Base-by-base conservation (phyloP, 2,329 filamentous ascomycete species). In the Sordariomycetes sp. region DNA sequence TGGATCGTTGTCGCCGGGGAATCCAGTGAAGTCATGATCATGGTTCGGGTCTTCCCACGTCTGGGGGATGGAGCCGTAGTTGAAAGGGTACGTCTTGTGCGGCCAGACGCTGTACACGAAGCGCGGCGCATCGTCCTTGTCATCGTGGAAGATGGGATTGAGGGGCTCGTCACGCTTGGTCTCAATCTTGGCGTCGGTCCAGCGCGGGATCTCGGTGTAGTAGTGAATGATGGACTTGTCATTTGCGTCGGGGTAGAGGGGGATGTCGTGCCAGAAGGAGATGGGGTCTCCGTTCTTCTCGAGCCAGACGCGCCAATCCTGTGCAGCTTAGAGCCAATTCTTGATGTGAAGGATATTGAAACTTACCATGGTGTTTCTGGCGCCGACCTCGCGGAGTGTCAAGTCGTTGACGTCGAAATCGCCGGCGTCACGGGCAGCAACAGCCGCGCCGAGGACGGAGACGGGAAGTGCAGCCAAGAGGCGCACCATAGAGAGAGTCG, bases 11-110 rank as follows among this genome's bases (percentile, higher is more conserved):
- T 64, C 61, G 1, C 61, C 61, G 1, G 48, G 38, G 6, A 41
- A 49, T 0, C 51, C 51, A 12, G 61, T 64, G 34, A 59, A 58
- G 14, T 51, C 44, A 30, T 63, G 58, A 14, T 58, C 41, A 23
- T 54, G 48, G 38, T 63, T 64, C 16, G 59, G 57, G 32, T 55
- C 57, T 43, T 64, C 61, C 61, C 61, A 64, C 0, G 61, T 64
- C 41, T 64, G 61, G 0, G 61, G 61, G 15, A 64, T 59, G 5
- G 60, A 63, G 0, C 61, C 61, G 32, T 64, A 64, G 18, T 58
- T 48, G 40, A 63, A 63, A 0, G 60, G 61, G 24, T 64, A 64
- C 0, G 57, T 50, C 45, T 58, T 62, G 45, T 63, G 59, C 24
- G 61, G 61, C 58, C 58, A 64, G 8, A 64, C 51, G 18, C 50